These are phyloP conservation scores for Hypomyces perniciosus DNA, from an alignment of 2,329 filamentous ascomycete species.

Conservation along the genomic window DNA sequence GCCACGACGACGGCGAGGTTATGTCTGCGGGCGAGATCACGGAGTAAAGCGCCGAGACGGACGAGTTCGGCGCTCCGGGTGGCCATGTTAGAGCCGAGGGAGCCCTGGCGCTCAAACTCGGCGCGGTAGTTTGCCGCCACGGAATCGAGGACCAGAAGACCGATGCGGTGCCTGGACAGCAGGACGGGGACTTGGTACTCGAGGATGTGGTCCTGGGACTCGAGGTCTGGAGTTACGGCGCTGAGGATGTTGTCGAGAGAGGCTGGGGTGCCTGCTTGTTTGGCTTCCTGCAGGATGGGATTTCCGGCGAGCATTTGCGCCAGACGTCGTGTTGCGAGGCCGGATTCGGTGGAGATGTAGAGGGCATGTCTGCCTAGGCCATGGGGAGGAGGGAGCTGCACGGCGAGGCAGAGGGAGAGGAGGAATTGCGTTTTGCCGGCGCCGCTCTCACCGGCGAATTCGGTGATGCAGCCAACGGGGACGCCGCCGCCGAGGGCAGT, in stretches of 20 bases:
- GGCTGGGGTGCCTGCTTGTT: slow-evolving; percentile 31
- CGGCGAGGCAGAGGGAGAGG: slow-evolving; percentile 73
- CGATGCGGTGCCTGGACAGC: slow-evolving; percentile 67
- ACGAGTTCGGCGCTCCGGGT: slow-evolving; percentile 71
- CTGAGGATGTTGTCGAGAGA: slow-evolving; percentile 73
- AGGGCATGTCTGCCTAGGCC: slow-evolving; percentile 70
- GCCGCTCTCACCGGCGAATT: slow-evolving; percentile 89
- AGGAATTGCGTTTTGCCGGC: slow-evolving; percentile 94
- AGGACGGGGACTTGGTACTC: slow-evolving; percentile 87
- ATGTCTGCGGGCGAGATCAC: slow-evolving; percentile 67
- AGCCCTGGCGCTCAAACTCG: slow-evolving; percentile 64
- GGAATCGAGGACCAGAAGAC: slow-evolving; percentile 81
- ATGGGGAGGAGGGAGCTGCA: slow-evolving; percentile 69
- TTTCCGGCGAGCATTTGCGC: slow-evolving; percentile 69
- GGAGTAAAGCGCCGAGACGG: slow-evolving; percentile 67
- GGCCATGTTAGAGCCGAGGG: slow-evolving; percentile 56
- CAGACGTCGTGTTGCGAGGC: slow-evolving; percentile 75
- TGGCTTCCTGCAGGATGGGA: slow-evolving; percentile 45
- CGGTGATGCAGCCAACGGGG: slow-evolving; percentile 73
- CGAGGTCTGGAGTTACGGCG: slow-evolving; percentile 80
- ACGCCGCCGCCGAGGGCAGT: slow-evolving; percentile 68
- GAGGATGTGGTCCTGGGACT: slow-evolving; percentile 92
- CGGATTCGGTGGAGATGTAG: slow-evolving; percentile 90
- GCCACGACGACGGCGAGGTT: slow-evolving; percentile 82
- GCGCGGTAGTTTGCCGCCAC: slow-evolving; percentile 94